Conservation (phyloP, 2,329 filamentous ascomycete genomes). For the Beauveria varroae region DNA sequence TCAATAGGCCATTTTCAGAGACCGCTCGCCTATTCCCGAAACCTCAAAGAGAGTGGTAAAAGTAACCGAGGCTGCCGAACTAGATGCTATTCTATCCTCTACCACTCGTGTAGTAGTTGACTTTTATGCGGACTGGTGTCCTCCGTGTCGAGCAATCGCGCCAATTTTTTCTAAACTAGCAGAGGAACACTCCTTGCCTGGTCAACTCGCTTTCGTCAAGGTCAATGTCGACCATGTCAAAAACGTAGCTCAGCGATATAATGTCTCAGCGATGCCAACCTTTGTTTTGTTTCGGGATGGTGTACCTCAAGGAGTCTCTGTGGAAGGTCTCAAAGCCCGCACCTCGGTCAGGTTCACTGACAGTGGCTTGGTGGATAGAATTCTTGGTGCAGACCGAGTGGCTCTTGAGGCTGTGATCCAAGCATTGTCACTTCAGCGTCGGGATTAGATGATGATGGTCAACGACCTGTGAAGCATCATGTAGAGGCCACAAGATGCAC, state of each 20-base stretch:
- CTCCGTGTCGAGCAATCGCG: slow-evolving; percentile 82
- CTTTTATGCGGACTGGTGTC: slow-evolving; percentile 85
- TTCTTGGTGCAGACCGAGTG: slow-evolving; percentile 22
- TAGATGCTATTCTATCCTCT: slow-evolving; percentile 20
- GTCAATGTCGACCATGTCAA: slow-evolving; percentile 78
- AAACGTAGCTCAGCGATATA: slow-evolving; percentile 66
- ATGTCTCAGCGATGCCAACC: slow-evolving; percentile 83
- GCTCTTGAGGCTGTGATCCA: slow-evolving; percentile 22
- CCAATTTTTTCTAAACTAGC: slow-evolving; percentile 47
- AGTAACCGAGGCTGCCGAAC: slow-evolving; percentile 19
- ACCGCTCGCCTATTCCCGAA: slow-evolving; percentile 28
- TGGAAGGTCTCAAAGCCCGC: slow-evolving; percentile 15
- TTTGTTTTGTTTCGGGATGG: slow-evolving; percentile 77
- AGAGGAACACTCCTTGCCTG: slow-evolving; percentile 21
- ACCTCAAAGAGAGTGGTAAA: slow-evolving; percentile 32
- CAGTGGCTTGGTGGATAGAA: slow-evolving; percentile 22
- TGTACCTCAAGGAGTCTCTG: slow-evolving; percentile 29
- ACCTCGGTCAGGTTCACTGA: slow-evolving; percentile 18
- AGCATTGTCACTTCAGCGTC: slow-evolving; percentile 12
- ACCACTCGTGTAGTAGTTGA: slow-evolving; percentile 66
- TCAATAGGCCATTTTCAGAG: neutral
- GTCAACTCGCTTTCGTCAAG: slow-evolving; percentile 69
- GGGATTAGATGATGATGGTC: too few species aligned
- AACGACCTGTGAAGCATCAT: too few species aligned
- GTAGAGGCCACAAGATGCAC: too few species aligned